Evolutionary conservation across 495 filamentous ascomycete species (phyloP).

Genomic region (Pyronema omphalodes): DNA sequence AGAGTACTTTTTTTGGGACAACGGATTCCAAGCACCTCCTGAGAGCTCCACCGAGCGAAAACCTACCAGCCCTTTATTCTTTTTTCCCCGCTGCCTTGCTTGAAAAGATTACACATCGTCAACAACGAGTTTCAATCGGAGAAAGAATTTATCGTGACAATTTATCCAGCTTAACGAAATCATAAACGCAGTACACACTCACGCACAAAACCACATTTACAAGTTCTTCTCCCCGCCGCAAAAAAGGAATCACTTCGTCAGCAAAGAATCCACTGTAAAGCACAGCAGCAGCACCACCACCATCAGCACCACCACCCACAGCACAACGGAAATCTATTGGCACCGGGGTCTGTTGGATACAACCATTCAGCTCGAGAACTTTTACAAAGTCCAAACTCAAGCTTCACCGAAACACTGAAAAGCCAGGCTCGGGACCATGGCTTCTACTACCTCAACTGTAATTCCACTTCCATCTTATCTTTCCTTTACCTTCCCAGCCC

Average conservation of each 20-base stretch:
- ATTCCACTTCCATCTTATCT: not conserved
- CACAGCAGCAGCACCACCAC: no score
- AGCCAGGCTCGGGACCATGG: no score
- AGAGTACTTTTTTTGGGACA: constrained; percentile 1
- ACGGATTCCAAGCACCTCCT: constrained; percentile 1
- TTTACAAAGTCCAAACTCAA: no score
- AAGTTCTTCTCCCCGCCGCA: not conserved
- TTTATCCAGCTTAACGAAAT: not conserved
- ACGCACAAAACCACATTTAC: not conserved
- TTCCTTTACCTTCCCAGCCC: not conserved
- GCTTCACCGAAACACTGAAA: no score
- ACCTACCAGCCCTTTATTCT: not conserved
- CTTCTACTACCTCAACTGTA: no score
- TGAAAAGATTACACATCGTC: not conserved
- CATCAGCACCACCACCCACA: no score
- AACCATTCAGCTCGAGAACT: no score
- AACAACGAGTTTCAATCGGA: not conserved
- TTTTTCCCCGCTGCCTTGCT: not conserved
- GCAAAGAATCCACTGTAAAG: no score
- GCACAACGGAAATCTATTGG: no score
- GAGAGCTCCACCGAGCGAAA: not conserved
- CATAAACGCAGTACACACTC: not conserved
- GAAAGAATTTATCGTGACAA: not conserved
- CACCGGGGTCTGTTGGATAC: no score
- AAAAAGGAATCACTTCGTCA: not conserved